A percentile compares a stretch with the other conserved stretches of the same genome.
Conservation (phyloP, 306 rosid species). For the Amphicarpaea edgeworthii region DNA sequence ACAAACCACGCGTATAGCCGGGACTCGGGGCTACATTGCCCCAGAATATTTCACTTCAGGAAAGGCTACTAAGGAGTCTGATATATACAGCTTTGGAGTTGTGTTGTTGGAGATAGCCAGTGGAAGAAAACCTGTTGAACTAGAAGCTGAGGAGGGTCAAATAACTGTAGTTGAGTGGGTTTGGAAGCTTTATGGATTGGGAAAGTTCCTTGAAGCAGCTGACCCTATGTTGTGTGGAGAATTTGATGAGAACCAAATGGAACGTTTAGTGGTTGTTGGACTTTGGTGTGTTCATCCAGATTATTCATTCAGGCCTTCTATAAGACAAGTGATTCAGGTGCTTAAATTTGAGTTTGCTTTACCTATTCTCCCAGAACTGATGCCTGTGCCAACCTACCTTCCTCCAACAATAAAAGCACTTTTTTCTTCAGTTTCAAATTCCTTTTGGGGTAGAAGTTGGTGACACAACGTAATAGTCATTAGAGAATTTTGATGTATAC, state of each 20-base stretch:
- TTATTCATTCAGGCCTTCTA: constrained; percentile 41
- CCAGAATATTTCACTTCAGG: constrained; percentile 51
- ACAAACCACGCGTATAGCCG: constrained; percentile 46
- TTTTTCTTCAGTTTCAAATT: constrained; percentile 40
- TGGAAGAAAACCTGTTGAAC: constrained; percentile 46
- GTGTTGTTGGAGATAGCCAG: constrained; percentile 52
- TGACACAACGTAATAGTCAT: not conserved
- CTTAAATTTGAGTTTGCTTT: constrained; percentile 49
- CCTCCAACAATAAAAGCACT: constrained; percentile 38
- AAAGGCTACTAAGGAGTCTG: constrained; percentile 50
- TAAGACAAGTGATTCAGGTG: constrained; percentile 51
- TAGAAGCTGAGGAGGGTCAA: constrained; percentile 32
- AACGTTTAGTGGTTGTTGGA: constrained; percentile 47
- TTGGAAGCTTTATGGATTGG: constrained; percentile 53
- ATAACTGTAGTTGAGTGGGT: constrained; percentile 52
- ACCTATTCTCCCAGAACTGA: constrained; percentile 45
- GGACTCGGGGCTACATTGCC: constrained; percentile 57
- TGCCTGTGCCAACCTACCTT: constrained; percentile 56
- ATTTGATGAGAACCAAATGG: constrained; percentile 48
- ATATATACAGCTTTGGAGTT: constrained; percentile 53
- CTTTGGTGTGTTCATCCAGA: constrained; percentile 63
- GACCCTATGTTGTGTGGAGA: constrained; percentile 42
- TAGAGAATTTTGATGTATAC: not conserved
- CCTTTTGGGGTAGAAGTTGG: constrained; percentile 35
- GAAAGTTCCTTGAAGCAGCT: constrained; percentile 39